Evolutionary conservation across 164 flowering plant genomes (phyloP).

Genomic region (Warburgia ugandensis): DNA sequence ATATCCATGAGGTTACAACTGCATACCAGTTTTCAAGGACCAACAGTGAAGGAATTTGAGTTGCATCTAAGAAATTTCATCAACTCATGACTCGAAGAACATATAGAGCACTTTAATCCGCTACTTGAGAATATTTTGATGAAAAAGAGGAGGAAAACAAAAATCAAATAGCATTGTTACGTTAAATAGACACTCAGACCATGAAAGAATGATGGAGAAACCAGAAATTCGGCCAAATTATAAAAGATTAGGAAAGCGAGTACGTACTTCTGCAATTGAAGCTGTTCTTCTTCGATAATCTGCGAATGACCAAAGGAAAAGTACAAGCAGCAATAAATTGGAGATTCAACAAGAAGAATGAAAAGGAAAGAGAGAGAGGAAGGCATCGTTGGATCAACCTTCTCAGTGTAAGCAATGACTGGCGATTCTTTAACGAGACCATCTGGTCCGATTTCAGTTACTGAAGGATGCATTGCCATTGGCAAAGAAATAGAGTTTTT

Average conservation of each 20-base stretch:
- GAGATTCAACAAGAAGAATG: background rate
- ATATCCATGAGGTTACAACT: too few relatives aligned
- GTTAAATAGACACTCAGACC: background rate
- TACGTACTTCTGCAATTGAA: constrained; percentile 64
- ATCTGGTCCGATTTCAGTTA: constrained; percentile 97
- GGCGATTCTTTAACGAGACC: constrained; percentile 81
- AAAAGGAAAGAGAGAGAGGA: constrained; percentile 6
- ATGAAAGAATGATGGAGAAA: too few relatives aligned
- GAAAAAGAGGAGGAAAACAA: background rate
- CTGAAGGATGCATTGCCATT: too few relatives aligned
- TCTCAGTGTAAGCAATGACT: constrained; percentile 88
- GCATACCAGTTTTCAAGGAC: too few relatives aligned
- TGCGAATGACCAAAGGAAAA: constrained; percentile 14
- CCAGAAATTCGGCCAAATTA: background rate
- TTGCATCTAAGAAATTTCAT: too few relatives aligned
- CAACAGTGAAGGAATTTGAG: too few relatives aligned
- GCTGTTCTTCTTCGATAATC: constrained; percentile 85
- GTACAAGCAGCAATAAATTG: background rate
- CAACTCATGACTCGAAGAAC: too few relatives aligned
- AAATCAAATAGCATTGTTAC: background rate
- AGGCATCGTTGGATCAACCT: constrained; percentile 30
- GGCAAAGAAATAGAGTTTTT: too few relatives aligned
- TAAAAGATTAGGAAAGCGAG: background rate
- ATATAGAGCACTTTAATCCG: too few relatives aligned
- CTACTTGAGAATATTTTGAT: too few relatives aligned